Evolutionary conservation across 2,329 filamentous ascomycete genomes (phyloP).

Genomic region (Cryphonectria carpinicola): DNA sequence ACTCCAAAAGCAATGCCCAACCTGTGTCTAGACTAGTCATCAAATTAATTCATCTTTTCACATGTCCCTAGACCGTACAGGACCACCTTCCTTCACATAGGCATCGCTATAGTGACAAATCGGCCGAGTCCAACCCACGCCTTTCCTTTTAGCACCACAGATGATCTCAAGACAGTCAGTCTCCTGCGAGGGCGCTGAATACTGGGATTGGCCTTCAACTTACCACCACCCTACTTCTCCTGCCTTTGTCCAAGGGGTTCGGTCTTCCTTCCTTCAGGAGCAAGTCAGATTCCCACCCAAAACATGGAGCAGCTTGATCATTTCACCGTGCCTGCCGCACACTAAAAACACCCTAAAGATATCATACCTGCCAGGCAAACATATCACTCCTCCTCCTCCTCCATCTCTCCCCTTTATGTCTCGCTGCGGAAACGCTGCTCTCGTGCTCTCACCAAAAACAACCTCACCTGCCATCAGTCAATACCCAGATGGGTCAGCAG

Average conservation of each 20-base stretch:
- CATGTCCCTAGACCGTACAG: not conserved
- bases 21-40: not conserved
- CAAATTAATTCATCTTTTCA: not conserved
- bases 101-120: not conserved
- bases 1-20: not conserved
- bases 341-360: not conserved
- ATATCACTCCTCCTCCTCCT: not conserved
- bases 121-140: not conserved
- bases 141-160: not conserved
- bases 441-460: no score
- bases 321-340: not conserved
- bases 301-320: not conserved
- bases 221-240: not conserved
- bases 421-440: no score
- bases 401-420: no score
- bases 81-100: not conserved
- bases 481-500: conserved; percentile 29
- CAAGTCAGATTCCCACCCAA: not conserved
- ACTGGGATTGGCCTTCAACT: not conserved
- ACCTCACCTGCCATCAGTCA: no score
- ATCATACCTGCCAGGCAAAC: not conserved
- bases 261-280: not conserved
- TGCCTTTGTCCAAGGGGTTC: not conserved
- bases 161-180: no score
- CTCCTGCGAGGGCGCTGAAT: not conserved